These are phyloP conservation scores for Eutrema yunnanense DNA, from an alignment of 345 rosid genomes.

Conservation along the genomic window DNA sequence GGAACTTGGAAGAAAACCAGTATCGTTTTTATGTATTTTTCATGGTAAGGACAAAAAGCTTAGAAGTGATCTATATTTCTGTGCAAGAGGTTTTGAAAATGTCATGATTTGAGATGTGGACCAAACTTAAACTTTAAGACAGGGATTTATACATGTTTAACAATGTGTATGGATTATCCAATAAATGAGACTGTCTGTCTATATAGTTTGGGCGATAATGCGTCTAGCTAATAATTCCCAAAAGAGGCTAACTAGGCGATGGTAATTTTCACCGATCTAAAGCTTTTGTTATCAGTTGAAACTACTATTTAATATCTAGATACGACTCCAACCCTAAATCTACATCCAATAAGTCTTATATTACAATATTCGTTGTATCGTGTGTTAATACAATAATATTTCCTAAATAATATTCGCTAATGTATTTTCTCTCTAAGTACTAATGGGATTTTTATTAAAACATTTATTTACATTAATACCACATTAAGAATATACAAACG, in stretches of 20 bases:
- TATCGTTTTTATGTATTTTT: neutral
- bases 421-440: neutral
- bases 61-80: neutral
- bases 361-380: neutral
- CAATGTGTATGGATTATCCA: neutral
- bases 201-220: neutral
- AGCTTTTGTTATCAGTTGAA: neutral
- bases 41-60: neutral
- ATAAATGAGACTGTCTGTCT: neutral
- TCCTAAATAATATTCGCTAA: neutral
- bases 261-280: neutral
- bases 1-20: neutral
- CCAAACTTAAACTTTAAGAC: neutral
- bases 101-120: neutral
- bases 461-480: neutral
- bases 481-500: neutral
- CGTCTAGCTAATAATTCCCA: neutral
- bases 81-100: neutral
- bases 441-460: neutral
- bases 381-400: neutral
- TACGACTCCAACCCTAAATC: neutral
- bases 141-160: neutral
- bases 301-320: neutral
- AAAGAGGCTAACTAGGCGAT: neutral
- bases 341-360: neutral